Evolutionary conservation across 352 stramenopile species (phyloP).

Genomic region (Globisporangium cylindrosporum): DNA sequence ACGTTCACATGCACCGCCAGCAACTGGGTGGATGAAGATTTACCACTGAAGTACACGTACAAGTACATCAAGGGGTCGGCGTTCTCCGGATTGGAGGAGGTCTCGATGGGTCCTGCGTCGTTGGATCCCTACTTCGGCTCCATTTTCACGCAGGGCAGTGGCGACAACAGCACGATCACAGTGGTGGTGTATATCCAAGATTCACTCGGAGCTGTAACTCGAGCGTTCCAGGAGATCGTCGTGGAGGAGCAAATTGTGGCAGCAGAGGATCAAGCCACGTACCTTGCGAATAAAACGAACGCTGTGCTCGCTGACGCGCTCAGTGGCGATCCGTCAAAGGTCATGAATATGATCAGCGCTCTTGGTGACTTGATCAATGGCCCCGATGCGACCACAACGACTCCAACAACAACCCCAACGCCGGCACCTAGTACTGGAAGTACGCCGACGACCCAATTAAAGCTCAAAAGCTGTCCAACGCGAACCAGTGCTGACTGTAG

Average conservation of each 20-base stretch:
- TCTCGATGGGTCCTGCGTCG: slow-evolving; percentile 51
- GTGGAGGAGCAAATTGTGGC: slow-evolving; percentile 43
- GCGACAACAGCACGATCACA: slow-evolving; percentile 58
- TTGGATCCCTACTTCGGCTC: slow-evolving; percentile 51
- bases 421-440: slow-evolving; percentile 14
- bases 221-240: slow-evolving; percentile 47
- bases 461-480: slow-evolving; percentile 50
- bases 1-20: slow-evolving; percentile 44
- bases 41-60: slow-evolving; percentile 67
- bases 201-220: slow-evolving; percentile 40
- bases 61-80: slow-evolving; percentile 64
- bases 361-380: slow-evolving; percentile 65
- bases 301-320: slow-evolving; percentile 43
- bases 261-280: slow-evolving; percentile 43
- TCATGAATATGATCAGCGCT: slow-evolving; percentile 63
- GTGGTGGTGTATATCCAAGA: slow-evolving; percentile 66
- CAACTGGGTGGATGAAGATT: slow-evolving; percentile 68
- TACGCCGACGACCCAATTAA: slow-evolving; percentile 21
- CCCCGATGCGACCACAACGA: slow-evolving; percentile 27
- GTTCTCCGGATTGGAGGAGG: slow-evolving; percentile 41
- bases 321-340: slow-evolving; percentile 52
- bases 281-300: slow-evolving; percentile 51
- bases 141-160: slow-evolving; percentile 49
- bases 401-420: slow-evolving; percentile 21
- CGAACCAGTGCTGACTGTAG: slow-evolving; percentile 40